Conservation (phyloP, 768 basidiomycete species). For the Daedaleopsis nitida region DNA sequence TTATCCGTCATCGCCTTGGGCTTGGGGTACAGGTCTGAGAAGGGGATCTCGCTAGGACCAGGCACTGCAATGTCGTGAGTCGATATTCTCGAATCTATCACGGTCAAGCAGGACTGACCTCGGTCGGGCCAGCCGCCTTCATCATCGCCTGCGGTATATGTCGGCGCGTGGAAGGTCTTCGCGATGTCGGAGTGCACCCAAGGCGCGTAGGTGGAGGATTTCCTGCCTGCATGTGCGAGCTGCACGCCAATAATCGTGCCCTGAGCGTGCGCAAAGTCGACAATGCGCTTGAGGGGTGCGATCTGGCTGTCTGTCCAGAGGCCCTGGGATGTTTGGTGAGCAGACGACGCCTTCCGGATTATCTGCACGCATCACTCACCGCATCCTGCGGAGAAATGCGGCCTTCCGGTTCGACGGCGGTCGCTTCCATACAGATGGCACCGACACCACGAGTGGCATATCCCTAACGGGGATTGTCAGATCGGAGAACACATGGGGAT, state of each 20-base stretch:
- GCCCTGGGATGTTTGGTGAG: constrained; percentile 38
- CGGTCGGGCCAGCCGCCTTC: constrained; percentile 71
- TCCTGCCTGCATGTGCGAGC: constrained; percentile 76
- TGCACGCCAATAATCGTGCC: constrained; percentile 77
- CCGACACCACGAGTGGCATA: constrained; percentile 74
- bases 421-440: constrained; percentile 73
- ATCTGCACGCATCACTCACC: constrained; percentile 36
- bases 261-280: constrained; percentile 72
- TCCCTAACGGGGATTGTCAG: constrained; percentile 35
- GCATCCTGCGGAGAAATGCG: constrained; percentile 77
- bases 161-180: constrained; percentile 33
- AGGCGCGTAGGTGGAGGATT: constrained; percentile 70
- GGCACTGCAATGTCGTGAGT: background rate
- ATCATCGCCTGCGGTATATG: constrained; percentile 44
- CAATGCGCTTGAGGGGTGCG: constrained; percentile 65
- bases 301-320: constrained; percentile 82
- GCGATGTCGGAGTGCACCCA: constrained; percentile 53
- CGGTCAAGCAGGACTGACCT: constrained; percentile 38
- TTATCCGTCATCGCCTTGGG: constrained; percentile 60
- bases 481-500: background rate
- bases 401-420: constrained; percentile 71
- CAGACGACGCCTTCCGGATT: background rate
- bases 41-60: constrained; percentile 62
- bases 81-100: background rate
- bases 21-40: constrained; percentile 48